Conservation (phyloP, 768 basidiomycete genomes). For the Leccinum arenicola region DNA sequence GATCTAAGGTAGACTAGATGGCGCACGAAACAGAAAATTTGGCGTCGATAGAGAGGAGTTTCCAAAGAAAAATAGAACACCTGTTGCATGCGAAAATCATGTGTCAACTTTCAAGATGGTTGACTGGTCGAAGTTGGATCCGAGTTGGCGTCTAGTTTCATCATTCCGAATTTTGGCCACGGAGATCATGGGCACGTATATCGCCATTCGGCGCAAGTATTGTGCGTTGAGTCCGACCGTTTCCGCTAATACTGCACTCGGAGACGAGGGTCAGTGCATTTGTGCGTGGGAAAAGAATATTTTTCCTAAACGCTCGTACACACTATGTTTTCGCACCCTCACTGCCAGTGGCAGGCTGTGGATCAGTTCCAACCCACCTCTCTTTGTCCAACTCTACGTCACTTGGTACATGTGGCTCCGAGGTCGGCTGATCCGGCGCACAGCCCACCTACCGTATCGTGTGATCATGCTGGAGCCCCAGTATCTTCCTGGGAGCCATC, state of each 20-base stretch:
- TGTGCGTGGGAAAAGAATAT: background rate
- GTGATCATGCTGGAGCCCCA: background rate
- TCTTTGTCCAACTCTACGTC: too few relatives aligned
- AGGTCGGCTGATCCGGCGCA: too few relatives aligned
- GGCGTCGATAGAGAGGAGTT: background rate
- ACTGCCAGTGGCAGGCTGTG: too few relatives aligned
- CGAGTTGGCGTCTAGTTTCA: background rate
- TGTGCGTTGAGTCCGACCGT: background rate
- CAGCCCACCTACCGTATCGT: too few relatives aligned
- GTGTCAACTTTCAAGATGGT: background rate
- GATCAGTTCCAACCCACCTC: too few relatives aligned
- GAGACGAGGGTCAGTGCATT: background rate
- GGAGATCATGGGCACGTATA: background rate
- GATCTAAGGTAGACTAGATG: background rate
- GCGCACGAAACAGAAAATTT: background rate
- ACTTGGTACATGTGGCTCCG: too few relatives aligned
- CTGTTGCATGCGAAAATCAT: too few relatives aligned
- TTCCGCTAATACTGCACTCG: background rate
- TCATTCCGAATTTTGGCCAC: background rate
- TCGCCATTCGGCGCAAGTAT: background rate
- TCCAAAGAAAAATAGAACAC: background rate
- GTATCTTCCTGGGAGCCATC: background rate
- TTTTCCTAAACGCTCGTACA: too few relatives aligned
- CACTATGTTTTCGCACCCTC: too few relatives aligned
- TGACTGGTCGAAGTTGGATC: background rate